Evolutionary conservation across 208 protist genomes (phyloP).

Genomic region (Leishmania tropica): DNA sequence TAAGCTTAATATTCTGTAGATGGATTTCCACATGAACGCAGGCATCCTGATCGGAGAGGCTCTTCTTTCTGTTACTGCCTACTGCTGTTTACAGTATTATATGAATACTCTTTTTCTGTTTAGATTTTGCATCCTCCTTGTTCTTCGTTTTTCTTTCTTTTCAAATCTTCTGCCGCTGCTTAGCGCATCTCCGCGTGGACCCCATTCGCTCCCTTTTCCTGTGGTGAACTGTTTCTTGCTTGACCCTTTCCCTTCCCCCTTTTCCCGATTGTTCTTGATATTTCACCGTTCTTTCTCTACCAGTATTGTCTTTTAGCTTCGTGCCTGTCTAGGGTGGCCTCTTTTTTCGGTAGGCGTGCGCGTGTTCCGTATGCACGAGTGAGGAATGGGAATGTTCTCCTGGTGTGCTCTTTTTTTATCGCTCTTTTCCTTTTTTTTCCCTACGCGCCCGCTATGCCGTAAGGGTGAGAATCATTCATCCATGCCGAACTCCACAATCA

Average conservation of each 20-base stretch:
- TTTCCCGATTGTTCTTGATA: not conserved
- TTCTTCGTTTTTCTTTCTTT: not conserved
- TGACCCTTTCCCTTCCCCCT: not conserved
- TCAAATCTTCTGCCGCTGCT: not conserved
- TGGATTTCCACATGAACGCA: not conserved
- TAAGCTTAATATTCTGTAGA: not conserved
- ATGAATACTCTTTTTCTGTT: not conserved
- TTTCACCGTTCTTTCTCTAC: too few relatives aligned
- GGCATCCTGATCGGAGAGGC: not conserved
- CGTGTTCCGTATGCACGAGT: too few relatives aligned
- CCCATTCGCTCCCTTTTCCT: not conserved
- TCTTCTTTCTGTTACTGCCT: not conserved
- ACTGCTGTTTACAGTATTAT: not conserved
- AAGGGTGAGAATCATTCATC: not conserved
- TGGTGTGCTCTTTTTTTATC: not conserved
- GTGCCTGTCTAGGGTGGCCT: too few relatives aligned
- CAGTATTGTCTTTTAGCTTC: too few relatives aligned
- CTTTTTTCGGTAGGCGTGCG: not conserved
- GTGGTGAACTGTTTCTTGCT: not conserved
- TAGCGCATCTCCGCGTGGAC: too few relatives aligned
- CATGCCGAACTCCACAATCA: not conserved
- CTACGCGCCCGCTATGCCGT: not conserved
- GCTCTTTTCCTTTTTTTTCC: not conserved
- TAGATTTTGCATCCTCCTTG: not conserved
- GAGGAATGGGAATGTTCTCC: not conserved